Evolutionary conservation across 2,329 filamentous ascomycete genomes (phyloP), one percentile per base, ranked within the genome.

Genomic region (Aspergillus chevalieri): DNA sequence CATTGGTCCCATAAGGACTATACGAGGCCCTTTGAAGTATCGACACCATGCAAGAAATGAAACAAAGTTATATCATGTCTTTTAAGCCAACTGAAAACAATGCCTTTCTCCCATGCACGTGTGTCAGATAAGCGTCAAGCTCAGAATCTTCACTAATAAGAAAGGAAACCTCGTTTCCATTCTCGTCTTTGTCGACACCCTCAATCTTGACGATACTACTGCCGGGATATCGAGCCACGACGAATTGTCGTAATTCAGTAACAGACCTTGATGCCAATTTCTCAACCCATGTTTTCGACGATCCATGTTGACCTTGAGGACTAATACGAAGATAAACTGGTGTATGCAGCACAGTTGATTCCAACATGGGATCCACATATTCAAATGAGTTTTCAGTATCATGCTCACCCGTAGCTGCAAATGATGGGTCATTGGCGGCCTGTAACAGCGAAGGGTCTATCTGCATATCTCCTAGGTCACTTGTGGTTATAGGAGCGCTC

Each of bases 321-420:
- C 86, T 80, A 4, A 88, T 75, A n/a, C 84, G 82, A 56, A 91
- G 79, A 68, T 83, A 89, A 10, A 87, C 78, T 2, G 83, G 77
- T 39, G 83, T 78, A 2, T 78, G 59, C 26, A 68, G 47, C 8
- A 62, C 19, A 26, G 56, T 47, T 6, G 64, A 47, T n/a, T 58
- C 60, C 22, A 71, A 60, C 50, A 71, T 61, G 2, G 68, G 61
- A 41, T 70, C 66, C 50, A 68, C 64, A 36, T 69, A 72, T 46
- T 59, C 62, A 51, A 67, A 71, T 6, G 63, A 45, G 44, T 54
- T 56, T 14, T 53, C 58, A 26, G 61, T 36, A 26, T 69, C 66
- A 28, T 66, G 64, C 43, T 70, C 66, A 53, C 60, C 52, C 61
- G 64, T 52, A 60, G 63, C 52, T 50, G 66, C 52, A 52, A 66